These are phyloP conservation scores for Elaeagnus macrophylla DNA, from an alignment of 306 rosid species.

Conservation along the genomic window DNA sequence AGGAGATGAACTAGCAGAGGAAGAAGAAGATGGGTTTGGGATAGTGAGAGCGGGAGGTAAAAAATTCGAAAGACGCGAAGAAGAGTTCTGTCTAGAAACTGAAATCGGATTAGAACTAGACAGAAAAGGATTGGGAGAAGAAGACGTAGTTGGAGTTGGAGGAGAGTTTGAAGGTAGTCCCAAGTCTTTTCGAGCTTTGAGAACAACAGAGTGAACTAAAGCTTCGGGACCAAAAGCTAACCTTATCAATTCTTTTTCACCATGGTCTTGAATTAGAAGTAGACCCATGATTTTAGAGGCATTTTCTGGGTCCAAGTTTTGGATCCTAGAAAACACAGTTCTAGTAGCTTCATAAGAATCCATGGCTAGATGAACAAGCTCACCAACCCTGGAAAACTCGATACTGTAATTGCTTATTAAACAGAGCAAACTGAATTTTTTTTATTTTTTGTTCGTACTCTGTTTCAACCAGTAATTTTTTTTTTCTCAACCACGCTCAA, in stretches of 20 bases:
- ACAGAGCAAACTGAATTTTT: neutral
- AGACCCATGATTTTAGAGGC: slow-evolving; percentile 97
- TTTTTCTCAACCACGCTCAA: slow-evolving; percentile 69
- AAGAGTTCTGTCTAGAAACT: slow-evolving; percentile 41
- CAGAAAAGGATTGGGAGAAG: slow-evolving; percentile 64
- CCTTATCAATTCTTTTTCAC: slow-evolving; percentile 95
- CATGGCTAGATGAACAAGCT: slow-evolving; percentile 28
- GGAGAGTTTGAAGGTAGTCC: slow-evolving; percentile 61
- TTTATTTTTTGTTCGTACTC: slow-evolving; percentile 8
- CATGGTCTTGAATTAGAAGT: slow-evolving; percentile 86
- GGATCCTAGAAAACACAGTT: slow-evolving; percentile 79
- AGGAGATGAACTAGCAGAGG: slow-evolving; percentile 21
- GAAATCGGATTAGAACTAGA: slow-evolving; percentile 27
- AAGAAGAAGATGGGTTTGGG: slow-evolving; percentile 43
- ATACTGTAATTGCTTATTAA: neutral
- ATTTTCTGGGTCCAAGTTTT: slow-evolving; percentile 88
- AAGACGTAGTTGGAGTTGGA: slow-evolving; percentile 55
- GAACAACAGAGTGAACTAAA: slow-evolving; percentile 63
- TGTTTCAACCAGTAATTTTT: slow-evolving; percentile 41
- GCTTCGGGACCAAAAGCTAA: slow-evolving; percentile 92
- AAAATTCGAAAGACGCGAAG: slow-evolving; percentile 24
- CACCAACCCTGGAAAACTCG: slow-evolving; percentile 24
- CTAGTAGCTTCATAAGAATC: slow-evolving; percentile 92
- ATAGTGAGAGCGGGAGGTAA: slow-evolving; percentile 27
- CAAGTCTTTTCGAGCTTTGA: slow-evolving; percentile 71